A percentile compares a stretch with the other conserved stretches of the same genome.
Conservation (phyloP, 2,329 filamentous ascomycete genomes). For the Aspergillus floridensis region DNA sequence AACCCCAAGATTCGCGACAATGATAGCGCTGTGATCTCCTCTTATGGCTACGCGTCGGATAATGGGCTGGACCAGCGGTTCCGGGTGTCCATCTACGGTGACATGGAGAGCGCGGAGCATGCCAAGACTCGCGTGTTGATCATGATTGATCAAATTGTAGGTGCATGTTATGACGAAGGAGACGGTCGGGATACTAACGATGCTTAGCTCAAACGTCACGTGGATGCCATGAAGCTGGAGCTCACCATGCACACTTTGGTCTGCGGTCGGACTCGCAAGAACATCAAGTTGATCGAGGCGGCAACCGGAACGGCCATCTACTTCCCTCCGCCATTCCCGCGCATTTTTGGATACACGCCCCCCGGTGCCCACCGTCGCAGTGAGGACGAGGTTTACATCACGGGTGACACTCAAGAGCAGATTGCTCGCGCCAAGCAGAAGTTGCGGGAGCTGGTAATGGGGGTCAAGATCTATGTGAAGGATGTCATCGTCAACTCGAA, state of each 20-base stretch:
- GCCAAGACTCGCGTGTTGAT: constrained; percentile 94
- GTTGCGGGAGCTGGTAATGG: constrained; percentile 78
- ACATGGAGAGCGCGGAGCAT: constrained; percentile 92
- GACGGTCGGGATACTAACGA: constrained; percentile 15
- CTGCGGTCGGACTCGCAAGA: constrained; percentile 90
- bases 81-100: constrained; percentile 90
- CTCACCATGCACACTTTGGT: constrained; percentile 86
- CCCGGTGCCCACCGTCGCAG: constrained; percentile 76
- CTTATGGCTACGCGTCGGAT: constrained; percentile 72
- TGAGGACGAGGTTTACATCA: constrained; percentile 91
- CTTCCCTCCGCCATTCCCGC: constrained; percentile 91
- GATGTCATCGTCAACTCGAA: constrained; percentile 84
- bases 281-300: constrained; percentile 97
- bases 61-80: constrained; percentile 83
- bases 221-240: constrained; percentile 79
- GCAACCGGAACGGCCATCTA: constrained; percentile 96
- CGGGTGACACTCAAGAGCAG: constrained; percentile 78
- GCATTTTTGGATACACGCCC: constrained; percentile 86
- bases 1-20: constrained; percentile 82
- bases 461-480: constrained; percentile 83
- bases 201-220: constrained; percentile 53
- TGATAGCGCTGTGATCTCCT: constrained; percentile 70
- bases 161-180: constrained; percentile 17
- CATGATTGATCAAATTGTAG: constrained; percentile 91
- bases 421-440: constrained; percentile 89